A percentile compares a stretch with the other conserved stretches of the same genome.
These are phyloP conservation scores for Pelargonium australe DNA, from an alignment of 441 rosid genomes.

Conservation along the genomic window DNA sequence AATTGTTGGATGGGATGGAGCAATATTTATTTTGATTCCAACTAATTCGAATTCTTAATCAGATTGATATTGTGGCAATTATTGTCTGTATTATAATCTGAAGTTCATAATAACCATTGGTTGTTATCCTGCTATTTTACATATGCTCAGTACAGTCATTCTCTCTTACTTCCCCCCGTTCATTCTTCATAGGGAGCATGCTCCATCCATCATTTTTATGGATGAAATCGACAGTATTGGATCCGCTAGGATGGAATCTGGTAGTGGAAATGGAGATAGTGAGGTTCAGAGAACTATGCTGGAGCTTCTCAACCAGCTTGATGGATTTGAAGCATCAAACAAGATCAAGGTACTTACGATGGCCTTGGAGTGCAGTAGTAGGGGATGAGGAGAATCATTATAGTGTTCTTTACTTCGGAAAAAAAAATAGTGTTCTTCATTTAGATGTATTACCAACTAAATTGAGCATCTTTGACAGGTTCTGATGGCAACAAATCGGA, in stretches of 20 bases:
- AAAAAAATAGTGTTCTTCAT: background rate
- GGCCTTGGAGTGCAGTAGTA: background rate
- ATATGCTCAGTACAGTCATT: background rate
- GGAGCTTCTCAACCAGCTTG: conserved; percentile 95
- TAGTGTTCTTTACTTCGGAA: no score
- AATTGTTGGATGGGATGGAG: background rate
- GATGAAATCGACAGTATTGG: conserved; percentile 94
- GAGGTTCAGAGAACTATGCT: conserved; percentile 94
- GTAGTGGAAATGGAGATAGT: conserved; percentile 91
- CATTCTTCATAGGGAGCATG: conserved; percentile 61
- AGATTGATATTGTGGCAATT: background rate
- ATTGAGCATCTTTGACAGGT: conserved; percentile 37
- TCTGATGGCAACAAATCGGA: conserved; percentile 93
- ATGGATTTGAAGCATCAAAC: conserved; percentile 94
- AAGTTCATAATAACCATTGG: background rate
- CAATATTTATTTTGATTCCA: background rate
- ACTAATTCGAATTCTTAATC: background rate
- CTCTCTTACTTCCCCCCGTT: background rate
- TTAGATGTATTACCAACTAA: conserved; percentile 4
- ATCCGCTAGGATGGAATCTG: conserved; percentile 95
- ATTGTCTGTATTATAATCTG: background rate
- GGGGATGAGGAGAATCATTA: background rate
- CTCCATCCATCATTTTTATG: conserved; percentile 94
- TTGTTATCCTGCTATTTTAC: background rate
- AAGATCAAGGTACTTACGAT: conserved; percentile 62